A percentile compares a stretch with the other conserved stretches of the same genome.
These are phyloP conservation scores for Aspergillus thermomutatus DNA, from an alignment of 2,329 filamentous ascomycete genomes.

Conservation along the genomic window DNA sequence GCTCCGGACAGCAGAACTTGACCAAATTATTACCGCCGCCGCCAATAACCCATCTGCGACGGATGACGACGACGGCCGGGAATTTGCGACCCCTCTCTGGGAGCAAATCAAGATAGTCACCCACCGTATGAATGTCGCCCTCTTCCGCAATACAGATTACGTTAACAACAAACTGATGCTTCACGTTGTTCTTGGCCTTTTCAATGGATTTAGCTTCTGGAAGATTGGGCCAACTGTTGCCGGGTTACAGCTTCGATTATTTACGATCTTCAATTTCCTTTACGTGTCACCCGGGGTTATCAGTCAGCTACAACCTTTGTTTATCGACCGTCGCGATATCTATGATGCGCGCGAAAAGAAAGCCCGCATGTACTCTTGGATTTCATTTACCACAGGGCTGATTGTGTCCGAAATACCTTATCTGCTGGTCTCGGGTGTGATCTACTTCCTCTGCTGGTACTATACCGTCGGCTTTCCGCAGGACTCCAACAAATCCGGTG, in stretches of 20 bases:
- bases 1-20: constrained; percentile 58
- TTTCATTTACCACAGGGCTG: constrained; percentile 66
- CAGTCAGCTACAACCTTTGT: constrained; percentile 58
- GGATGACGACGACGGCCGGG: constrained; percentile 41
- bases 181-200: constrained; percentile 49
- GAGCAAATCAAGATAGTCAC: constrained; percentile 64
- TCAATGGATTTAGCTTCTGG: constrained; percentile 61
- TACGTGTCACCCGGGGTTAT: constrained; percentile 48
- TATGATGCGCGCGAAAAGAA: constrained; percentile 67
- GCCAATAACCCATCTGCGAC: constrained; percentile 42
- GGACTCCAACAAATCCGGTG: constrained; percentile 34
- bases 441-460: constrained; percentile 74
- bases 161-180: constrained; percentile 61
- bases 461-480: constrained; percentile 60
- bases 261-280: constrained; percentile 63
- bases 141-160: constrained; percentile 67
- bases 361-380: constrained; percentile 69
- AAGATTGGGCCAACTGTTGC: constrained; percentile 60
- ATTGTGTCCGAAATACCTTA: constrained; percentile 69
- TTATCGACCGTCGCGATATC: constrained; percentile 66
- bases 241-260: constrained; percentile 71
- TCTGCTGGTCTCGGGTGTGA: constrained; percentile 57
- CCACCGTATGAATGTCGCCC: constrained; percentile 61
- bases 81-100: constrained; percentile 63
- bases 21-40: constrained; percentile 54